Evolutionary conservation across 805 yeast genomes (phyloP).

Genomic region (Saturnispora ahearnii): DNA sequence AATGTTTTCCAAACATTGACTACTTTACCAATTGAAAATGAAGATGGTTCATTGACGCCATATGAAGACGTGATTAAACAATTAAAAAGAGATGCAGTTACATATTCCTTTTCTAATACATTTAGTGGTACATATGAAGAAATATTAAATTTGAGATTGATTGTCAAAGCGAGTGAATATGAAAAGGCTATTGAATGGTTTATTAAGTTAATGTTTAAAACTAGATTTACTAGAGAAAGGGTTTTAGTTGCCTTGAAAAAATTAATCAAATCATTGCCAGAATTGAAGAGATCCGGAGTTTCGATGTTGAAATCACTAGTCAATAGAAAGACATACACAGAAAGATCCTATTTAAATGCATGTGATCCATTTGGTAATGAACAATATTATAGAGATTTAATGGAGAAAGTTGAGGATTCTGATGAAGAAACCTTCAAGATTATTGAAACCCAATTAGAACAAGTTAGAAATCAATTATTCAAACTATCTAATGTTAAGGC

Average conservation of each 20-base stretch:
- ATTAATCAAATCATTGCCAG: slow-evolving; percentile 50
- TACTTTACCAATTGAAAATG: slow-evolving; percentile 58
- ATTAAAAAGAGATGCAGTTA: slow-evolving; percentile 66
- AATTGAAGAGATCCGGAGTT: slow-evolving; percentile 53
- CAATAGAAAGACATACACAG: slow-evolving; percentile 35
- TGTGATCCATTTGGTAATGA: slow-evolving; percentile 62
- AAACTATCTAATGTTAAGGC: slow-evolving; percentile 53
- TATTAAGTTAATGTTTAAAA: slow-evolving; percentile 49
- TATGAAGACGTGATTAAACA: slow-evolving; percentile 71
- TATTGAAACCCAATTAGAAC: slow-evolving; percentile 43
- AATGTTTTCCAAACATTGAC: slow-evolving; percentile 60
- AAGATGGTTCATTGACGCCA: slow-evolving; percentile 49
- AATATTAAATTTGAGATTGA: slow-evolving; percentile 49
- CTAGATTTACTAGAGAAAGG: slow-evolving; percentile 65
- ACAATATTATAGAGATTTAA: slow-evolving; percentile 38
- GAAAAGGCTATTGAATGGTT: slow-evolving; percentile 70
- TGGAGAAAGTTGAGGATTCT: slow-evolving; percentile 46
- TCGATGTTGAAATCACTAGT: slow-evolving; percentile 59
- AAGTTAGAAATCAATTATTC: slow-evolving; percentile 44
- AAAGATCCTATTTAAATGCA: slow-evolving; percentile 55
- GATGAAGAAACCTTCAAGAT: slow-evolving; percentile 28
- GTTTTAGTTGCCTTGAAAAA: slow-evolving; percentile 58
- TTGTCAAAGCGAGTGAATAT: slow-evolving; percentile 56
- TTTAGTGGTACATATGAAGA: slow-evolving; percentile 58
- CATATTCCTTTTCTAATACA: slow-evolving; percentile 46